These are phyloP conservation scores for Blastosporella zonata DNA, from an alignment of 1,284 basidiomycete genomes.

Conservation along the genomic window DNA sequence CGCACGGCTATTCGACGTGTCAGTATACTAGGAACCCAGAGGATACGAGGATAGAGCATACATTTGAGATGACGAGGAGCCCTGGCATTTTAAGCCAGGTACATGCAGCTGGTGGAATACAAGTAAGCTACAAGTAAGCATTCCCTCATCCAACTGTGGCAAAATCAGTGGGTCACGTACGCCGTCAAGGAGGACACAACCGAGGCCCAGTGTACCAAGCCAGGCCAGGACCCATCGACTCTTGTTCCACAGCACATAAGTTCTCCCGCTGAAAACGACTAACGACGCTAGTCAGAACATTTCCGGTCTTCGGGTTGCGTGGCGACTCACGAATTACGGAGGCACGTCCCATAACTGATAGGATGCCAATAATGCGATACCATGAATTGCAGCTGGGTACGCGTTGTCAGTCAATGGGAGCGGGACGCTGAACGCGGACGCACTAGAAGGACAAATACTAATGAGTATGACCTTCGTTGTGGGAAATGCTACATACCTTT, in stretches of 20 bases:
- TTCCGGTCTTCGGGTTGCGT: not conserved
- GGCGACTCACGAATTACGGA: conserved; percentile 18
- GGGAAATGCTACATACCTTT: conserved; percentile 9
- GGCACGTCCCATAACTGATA: conserved; percentile 16
- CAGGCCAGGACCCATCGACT: conserved; percentile 10
- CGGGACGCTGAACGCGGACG: too few relatives aligned
- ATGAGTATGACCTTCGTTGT: too few relatives aligned
- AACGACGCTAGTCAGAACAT: not conserved
- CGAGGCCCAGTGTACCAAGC: conserved; percentile 12
- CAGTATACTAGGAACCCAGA: not conserved
- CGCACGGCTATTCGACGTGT: conserved; percentile 5
- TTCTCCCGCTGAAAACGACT: conserved; percentile 18
- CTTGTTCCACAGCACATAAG: conserved; percentile 16
- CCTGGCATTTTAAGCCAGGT: conserved; percentile 14
- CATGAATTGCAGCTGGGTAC: conserved; percentile 15
- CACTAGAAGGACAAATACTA: too few relatives aligned
- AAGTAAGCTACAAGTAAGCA: not conserved
- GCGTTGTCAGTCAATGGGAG: not conserved
- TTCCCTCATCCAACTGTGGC: not conserved
- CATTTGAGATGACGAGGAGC: conserved; percentile 13
- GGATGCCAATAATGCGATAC: conserved; percentile 14
- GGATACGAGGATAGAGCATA: not conserved
- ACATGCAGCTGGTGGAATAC: conserved; percentile 10
- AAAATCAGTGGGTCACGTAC: conserved; percentile 5
- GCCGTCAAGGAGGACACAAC: conserved; percentile 13